Evolutionary conservation across 2,329 filamentous ascomycete species (phyloP).

Genomic region (Dryadomyces quercus-mongolicae): DNA sequence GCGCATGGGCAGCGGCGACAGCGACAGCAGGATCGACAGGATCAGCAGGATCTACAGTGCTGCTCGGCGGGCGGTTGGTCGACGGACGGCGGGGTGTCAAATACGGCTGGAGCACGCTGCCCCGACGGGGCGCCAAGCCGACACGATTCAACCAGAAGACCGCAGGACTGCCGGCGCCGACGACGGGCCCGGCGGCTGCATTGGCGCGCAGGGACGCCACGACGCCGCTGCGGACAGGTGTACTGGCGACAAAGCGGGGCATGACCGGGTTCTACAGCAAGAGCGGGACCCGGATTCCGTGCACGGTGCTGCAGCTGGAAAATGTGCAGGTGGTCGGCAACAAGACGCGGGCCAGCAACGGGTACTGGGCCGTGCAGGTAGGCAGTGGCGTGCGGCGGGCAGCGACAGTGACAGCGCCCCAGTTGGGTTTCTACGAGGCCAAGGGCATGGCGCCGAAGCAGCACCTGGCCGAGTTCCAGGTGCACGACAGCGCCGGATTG

Average conservation of each 20-base stretch:
- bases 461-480: slow-evolving; percentile 76
- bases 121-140: slow-evolving; percentile 35
- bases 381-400: slow-evolving; percentile 65
- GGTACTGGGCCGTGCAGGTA: slow-evolving; percentile 90
- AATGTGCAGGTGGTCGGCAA: slow-evolving; percentile 78
- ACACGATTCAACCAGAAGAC: slow-evolving; percentile 49
- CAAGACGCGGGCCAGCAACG: slow-evolving; percentile 70
- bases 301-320: slow-evolving; percentile 90
- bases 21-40: not conserved
- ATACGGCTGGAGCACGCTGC: slow-evolving; percentile 46
- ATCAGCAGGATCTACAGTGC: too few species aligned
- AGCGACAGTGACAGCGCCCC: slow-evolving; percentile 66
- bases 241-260: slow-evolving; percentile 82
- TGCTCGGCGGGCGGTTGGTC: slow-evolving; percentile 5
- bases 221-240: slow-evolving; percentile 61
- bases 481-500: slow-evolving; percentile 61
- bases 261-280: slow-evolving; percentile 87
- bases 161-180: slow-evolving; percentile 42
- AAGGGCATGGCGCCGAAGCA: slow-evolving; percentile 75
- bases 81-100: slow-evolving; percentile 34
- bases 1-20: not conserved
- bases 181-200: slow-evolving; percentile 47
- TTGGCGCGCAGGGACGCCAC: slow-evolving; percentile 45
- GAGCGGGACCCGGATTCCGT: slow-evolving; percentile 66
- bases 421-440: slow-evolving; percentile 78